Base-by-base conservation (phyloP, 306 rosid species). In the Echinosophora koreensis region DNA sequence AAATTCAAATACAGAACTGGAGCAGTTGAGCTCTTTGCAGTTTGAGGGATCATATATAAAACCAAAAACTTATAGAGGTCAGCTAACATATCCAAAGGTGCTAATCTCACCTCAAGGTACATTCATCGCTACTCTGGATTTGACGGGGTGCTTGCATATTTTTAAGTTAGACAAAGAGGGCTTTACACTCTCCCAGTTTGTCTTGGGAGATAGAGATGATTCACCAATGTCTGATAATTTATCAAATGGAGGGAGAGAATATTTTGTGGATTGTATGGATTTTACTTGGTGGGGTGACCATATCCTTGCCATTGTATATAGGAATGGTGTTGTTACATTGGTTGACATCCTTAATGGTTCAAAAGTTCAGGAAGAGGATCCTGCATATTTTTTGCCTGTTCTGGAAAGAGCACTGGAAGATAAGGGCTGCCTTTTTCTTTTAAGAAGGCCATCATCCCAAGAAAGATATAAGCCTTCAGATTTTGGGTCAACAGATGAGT, bases 251-350 rank as follows among this genome's bases (percentile, higher is more conserved):
- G 81, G 69, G 14, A 67, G 59, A 28, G 84, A 66, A 64, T 37
- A 80, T 65, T 52, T 86, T 80, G 83, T 85, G 82, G 97, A 86
- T 77, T 88, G 82, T 84, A 87, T 92, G 85, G 97, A 95, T 84
- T 92, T 95, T 87, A 85, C 89, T 46, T 95, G 99, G 99, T 92
- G 97, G 99, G 84, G 88, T 79, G 93, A 87, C 79, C 94, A 88
- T 80, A 81, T 91, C 83, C 84, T 95, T 80, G 75, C 92, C 55
- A 57, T 82, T 83, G 88, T 89, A 73, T 86, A 85, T 76, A 87
- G 81, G 74, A 74, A 73, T 77, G 96, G 97, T 11, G 32, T 74
- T 82, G 86, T 89, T 73, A 69, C 76, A 83, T 83, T 95, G 94
- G 66, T 95, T 86, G 85, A 95, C 82, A 83, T 95, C 74, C 86